These are phyloP conservation scores for Vigna trinervia DNA, from an alignment of 306 rosid species.

Conservation along the genomic window DNA sequence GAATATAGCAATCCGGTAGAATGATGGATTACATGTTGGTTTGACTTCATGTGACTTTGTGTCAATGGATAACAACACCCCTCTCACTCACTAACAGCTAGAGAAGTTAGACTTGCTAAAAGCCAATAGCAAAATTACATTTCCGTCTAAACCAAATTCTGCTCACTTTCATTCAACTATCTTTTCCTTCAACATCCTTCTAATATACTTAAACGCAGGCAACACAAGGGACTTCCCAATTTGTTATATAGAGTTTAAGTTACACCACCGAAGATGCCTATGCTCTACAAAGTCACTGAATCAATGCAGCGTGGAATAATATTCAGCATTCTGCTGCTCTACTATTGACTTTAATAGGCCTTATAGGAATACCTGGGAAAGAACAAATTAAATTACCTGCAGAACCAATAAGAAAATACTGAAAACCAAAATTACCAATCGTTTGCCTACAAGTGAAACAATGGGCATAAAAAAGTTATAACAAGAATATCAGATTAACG, in stretches of 20 bases:
- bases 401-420: slow-evolving; percentile 20
- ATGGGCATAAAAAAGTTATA: slow-evolving; percentile 12
- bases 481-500: background rate
- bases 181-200: slow-evolving; percentile 44
- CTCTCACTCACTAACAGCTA: slow-evolving; percentile 32
- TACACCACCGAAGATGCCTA: slow-evolving; percentile 10
- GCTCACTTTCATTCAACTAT: slow-evolving; percentile 31
- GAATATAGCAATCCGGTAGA: slow-evolving; percentile 36
- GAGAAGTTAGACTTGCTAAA: slow-evolving; percentile 42
- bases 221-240: slow-evolving; percentile 31
- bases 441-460: slow-evolving; percentile 23
- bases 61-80: slow-evolving; percentile 40
- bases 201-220: slow-evolving; percentile 37
- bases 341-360: slow-evolving; percentile 33
- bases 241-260: slow-evolving; percentile 10
- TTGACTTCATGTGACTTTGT: slow-evolving; percentile 22
- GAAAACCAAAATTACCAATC: slow-evolving; percentile 22
- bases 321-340: slow-evolving; percentile 39
- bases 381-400: slow-evolving; percentile 31
- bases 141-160: slow-evolving; percentile 41
- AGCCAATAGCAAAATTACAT: slow-evolving; percentile 34
- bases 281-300: slow-evolving; percentile 40
- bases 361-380: slow-evolving; percentile 12
- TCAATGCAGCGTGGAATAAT: slow-evolving; percentile 32
- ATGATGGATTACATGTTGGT: slow-evolving; percentile 48